phyloP scores from a whole-genome alignment of 129 eudicot genomes.

The Chrysanthemum seticuspe region DNA sequence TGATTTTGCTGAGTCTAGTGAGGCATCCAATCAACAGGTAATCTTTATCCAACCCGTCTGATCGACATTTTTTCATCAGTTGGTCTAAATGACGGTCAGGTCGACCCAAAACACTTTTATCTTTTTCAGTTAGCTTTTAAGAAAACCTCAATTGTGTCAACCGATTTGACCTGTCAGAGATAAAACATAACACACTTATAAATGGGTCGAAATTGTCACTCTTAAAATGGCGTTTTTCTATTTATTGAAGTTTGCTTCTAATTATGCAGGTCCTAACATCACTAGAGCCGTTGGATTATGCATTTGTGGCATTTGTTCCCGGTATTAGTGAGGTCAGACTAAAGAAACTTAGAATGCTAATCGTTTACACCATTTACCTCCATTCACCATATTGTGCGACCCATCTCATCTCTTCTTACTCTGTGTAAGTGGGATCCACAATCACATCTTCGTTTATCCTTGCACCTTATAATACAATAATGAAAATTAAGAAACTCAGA shows the following conservation, averaged over 20 bases:
- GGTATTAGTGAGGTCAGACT: constrained; percentile 82
- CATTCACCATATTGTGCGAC: constrained; percentile 11
- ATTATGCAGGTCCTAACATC: constrained; percentile 74
- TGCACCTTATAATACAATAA: not conserved
- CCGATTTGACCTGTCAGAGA: not conserved
- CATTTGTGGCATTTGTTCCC: constrained; percentile 76
- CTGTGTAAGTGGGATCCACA: constrained; percentile 18
- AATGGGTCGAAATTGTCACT: not conserved
- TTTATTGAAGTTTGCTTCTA: not conserved
- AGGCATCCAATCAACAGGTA: constrained; percentile 89
- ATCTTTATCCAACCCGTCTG: not conserved
- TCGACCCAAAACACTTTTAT: too few species aligned
- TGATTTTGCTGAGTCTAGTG: constrained; percentile 92
- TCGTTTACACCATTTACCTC: constrained; percentile 1
- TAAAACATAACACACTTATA: not conserved
- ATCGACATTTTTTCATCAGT: not conserved
- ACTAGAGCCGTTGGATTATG: constrained; percentile 69
- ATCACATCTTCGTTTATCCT: constrained; percentile 13
- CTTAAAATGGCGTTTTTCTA: not conserved
- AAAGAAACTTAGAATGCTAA: not conserved
- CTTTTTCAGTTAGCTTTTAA: not conserved
- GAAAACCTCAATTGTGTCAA: too few species aligned
- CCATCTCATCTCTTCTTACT: constrained; percentile 19
- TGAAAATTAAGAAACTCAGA: not conserved
- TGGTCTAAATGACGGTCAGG: not conserved